Conservation (phyloP, 495 filamentous ascomycete species). For the Aspergillus ostianus region DNA sequence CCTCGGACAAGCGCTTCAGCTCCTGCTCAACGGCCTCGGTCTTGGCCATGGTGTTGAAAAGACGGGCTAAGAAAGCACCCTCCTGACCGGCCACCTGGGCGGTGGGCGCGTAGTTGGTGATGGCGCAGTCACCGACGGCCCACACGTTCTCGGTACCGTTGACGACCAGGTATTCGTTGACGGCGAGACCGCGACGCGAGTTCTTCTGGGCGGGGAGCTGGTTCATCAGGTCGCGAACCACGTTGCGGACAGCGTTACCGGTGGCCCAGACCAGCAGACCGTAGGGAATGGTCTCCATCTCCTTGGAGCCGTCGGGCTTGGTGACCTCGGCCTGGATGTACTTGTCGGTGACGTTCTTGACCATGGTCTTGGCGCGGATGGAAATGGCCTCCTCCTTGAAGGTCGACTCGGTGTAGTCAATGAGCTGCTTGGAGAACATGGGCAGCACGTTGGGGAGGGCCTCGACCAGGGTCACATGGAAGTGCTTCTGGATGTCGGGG, state of each 20-base stretch:
- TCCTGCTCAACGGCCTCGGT: constrained; percentile 75
- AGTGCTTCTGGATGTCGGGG: constrained; percentile 88
- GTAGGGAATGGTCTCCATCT: constrained; percentile 79
- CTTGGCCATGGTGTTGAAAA: constrained; percentile 98
- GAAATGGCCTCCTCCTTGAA: constrained; percentile 98
- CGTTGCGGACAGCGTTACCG: constrained; percentile 86
- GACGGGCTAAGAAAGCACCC: constrained; percentile 88
- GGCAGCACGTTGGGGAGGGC: constrained; percentile 97
- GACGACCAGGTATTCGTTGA: constrained; percentile 98
- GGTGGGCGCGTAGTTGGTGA: constrained; percentile 96
- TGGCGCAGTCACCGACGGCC: constrained; percentile 86
- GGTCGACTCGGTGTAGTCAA: constrained; percentile 98
- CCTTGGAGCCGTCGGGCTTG: constrained; percentile 83
- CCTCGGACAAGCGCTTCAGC: constrained; percentile 59
- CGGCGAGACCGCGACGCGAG: constrained; percentile 88
- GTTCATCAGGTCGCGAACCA: constrained; percentile 86
- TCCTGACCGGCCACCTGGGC: constrained; percentile 96
- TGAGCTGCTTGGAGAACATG: constrained; percentile 98
- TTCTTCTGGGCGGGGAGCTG: constrained; percentile 93
- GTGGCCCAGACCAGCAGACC: constrained; percentile 98
- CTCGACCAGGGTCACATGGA: constrained; percentile 96
- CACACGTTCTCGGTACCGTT: constrained; percentile 96
- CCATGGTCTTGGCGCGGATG: constrained; percentile 97
- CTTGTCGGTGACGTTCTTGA: constrained; percentile 95
- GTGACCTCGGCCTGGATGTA: constrained; percentile 87